Evolutionary conservation across 1,284 basidiomycete species (phyloP).

Genomic region (Hortiboletus rubellus): DNA sequence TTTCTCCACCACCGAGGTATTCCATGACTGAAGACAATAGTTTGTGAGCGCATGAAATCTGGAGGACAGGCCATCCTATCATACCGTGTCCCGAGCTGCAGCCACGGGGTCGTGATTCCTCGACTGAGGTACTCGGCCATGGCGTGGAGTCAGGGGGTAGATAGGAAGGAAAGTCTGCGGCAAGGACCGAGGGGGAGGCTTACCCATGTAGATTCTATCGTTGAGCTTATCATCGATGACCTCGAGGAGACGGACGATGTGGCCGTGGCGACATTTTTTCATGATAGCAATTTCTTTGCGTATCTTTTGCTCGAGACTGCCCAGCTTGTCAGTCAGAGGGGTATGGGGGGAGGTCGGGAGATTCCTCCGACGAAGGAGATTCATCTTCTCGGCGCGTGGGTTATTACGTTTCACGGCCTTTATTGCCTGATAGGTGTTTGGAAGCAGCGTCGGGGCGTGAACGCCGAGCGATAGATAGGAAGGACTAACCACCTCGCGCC

Average conservation of each 20-base stretch:
- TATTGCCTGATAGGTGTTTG: conserved; percentile 61
- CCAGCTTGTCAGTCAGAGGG: conserved; percentile 58
- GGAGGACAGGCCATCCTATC: conserved; percentile 25
- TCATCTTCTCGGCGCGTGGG: conserved; percentile 54
- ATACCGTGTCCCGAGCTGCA: conserved; percentile 32
- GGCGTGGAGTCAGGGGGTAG: conserved; percentile 22
- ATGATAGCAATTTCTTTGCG: conserved; percentile 95
- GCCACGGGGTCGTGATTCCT: conserved; percentile 37
- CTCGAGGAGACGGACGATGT: conserved; percentile 90
- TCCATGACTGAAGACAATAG: conserved; percentile 74
- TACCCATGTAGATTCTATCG: conserved; percentile 93
- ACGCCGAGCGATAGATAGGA: conserved; percentile 3
- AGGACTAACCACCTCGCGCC: conserved; percentile 42
- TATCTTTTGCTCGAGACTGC: conserved; percentile 79
- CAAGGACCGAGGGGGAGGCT: conserved; percentile 36
- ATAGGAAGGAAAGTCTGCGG: conserved; percentile 19
- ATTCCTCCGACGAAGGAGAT: conserved; percentile 56
- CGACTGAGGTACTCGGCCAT: conserved; percentile 20
- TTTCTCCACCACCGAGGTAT: conserved; percentile 92
- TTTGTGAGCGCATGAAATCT: conserved; percentile 20
- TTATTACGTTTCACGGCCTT: conserved; percentile 75
- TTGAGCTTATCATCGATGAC: conserved; percentile 93
- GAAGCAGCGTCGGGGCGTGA: conserved; percentile 8
- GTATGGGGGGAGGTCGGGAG: conserved; percentile 54
- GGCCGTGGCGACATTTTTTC: conserved; percentile 92